A percentile compares a stretch with the other conserved stretches of the same genome.
phyloP scores from a whole-genome alignment of 1,284 basidiomycete genomes.

The Cryptococcus depauperatus region DNA sequence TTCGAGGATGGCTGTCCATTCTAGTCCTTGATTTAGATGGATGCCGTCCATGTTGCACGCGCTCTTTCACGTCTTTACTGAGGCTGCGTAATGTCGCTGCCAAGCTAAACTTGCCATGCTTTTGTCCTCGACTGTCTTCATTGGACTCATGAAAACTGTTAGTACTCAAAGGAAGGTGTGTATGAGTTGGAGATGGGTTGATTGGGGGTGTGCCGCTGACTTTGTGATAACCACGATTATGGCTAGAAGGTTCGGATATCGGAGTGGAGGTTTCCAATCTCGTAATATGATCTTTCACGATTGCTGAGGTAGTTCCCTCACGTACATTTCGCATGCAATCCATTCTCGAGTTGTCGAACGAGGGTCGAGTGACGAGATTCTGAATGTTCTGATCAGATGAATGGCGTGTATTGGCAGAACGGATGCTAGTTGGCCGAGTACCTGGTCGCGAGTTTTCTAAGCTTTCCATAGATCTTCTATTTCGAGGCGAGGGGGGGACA shows the following conservation, averaged over 20 bases:
- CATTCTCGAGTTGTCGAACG: constrained; percentile 11
- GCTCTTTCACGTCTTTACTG: constrained; percentile 40
- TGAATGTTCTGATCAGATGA: constrained; percentile 10
- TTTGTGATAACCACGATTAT: not conserved
- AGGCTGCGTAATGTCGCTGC: constrained; percentile 41
- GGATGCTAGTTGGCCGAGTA: constrained; percentile 3
- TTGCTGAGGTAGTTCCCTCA: constrained; percentile 23
- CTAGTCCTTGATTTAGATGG: constrained; percentile 19
- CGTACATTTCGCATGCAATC: constrained; percentile 16
- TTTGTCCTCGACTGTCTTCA: constrained; percentile 25
- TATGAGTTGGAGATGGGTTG: constrained; percentile 4
- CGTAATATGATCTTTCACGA: constrained; percentile 17
- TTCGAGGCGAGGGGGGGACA: constrained; percentile 18
- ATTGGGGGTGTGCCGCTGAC: constrained; percentile 8
- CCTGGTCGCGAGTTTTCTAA: constrained; percentile 3
- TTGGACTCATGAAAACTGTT: constrained; percentile 3
- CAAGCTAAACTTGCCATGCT: constrained; percentile 38
- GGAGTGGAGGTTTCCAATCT: constrained; percentile 4
- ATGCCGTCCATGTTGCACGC: constrained; percentile 17
- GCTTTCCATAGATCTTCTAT: constrained; percentile 6
- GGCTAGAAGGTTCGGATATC: not conserved
- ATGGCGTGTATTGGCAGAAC: not conserved
- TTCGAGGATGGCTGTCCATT: constrained; percentile 5
- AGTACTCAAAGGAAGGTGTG: constrained; percentile 5
- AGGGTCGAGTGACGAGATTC: constrained; percentile 1